These are phyloP conservation scores for Phaeodactylum tricornutum DNA, from an alignment of 108 stramenopile genomes.

Conservation along the genomic window DNA sequence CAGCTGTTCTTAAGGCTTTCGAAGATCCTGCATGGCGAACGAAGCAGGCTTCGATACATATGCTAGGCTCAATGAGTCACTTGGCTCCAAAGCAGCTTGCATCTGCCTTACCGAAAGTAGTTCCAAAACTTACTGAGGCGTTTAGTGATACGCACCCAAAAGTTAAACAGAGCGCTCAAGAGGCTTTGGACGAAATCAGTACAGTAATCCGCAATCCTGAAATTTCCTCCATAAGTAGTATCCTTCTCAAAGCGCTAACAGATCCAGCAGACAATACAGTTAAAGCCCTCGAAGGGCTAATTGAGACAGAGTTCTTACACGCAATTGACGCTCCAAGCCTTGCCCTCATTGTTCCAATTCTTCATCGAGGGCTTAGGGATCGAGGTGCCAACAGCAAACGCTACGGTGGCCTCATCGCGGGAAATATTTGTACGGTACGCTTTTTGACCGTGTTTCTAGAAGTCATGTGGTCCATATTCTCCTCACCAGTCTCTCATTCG, in stretches of 20 bases:
- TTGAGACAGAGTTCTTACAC: slow-evolving; percentile 91
- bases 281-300: slow-evolving; percentile 72
- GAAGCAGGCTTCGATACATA: slow-evolving; percentile 93
- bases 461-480: no score
- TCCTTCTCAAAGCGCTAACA: slow-evolving; percentile 83
- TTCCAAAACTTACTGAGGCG: slow-evolving; percentile 94
- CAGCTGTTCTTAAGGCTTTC: slow-evolving; percentile 89
- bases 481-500: no score
- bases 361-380: slow-evolving; percentile 93
- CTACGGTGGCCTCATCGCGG: slow-evolving; percentile 93
- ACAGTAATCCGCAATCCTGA: slow-evolving; percentile 96
- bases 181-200: slow-evolving; percentile 91
- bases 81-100: slow-evolving; percentile 98
- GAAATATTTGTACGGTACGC: slow-evolving; percentile 94
- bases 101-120: slow-evolving; percentile 89
- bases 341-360: slow-evolving; percentile 93
- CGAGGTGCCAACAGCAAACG: slow-evolving; percentile 89
- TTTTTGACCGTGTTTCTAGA: no score
- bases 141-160: slow-evolving; percentile 96
- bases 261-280: slow-evolving; percentile 79
- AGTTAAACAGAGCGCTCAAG: slow-evolving; percentile 84
- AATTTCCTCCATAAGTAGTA: slow-evolving; percentile 65
- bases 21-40: slow-evolving; percentile 94
- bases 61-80: slow-evolving; percentile 97
- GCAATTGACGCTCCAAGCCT: slow-evolving; percentile 98